Base-by-base conservation (phyloP, 371 early-diverging fungal genomes). In the Batkoa obscura region DNA sequence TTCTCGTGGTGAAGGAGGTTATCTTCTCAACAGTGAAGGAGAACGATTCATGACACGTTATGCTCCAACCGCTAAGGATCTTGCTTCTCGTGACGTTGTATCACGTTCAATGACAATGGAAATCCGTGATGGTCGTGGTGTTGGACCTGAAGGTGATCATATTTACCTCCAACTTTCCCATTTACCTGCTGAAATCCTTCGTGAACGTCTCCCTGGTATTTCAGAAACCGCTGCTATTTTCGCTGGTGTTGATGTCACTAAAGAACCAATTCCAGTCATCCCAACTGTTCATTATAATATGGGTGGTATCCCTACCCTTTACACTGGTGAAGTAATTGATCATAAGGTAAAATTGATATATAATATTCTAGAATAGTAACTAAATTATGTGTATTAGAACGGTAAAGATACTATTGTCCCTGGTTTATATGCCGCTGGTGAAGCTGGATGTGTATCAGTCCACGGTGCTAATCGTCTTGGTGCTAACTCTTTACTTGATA, bases 201-300 rank as follows among this genome's bases (percentile, higher is more conserved):
- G 83, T 34, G 90, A 91, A 72, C 90, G 95, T 66, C 79, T 96
- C 53, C 97, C 97, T 30, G 96, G 96, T 73, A 96, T 96, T 60
- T 96, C 93, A 6, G 95, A 96, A 72, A 94, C 94, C 17, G 93
- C 95, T 35, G 87, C 88, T 59, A 94, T 96, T 68, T 95, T 96
- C 68, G 86, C 94, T 50, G 93, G 93, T 69, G 96, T 96, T 50
- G 94, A 96, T 74, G 94, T 95, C 38, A 95, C 94, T 68, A 94
- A 94, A 79, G 94, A 95, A 67, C 94, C 97, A 43, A 96, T 96
- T 67, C 97, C 97, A n/a, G 96, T 96, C 46, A 73, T 96, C 56
- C 97, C 97, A 59, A 95, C 97, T 59, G 97, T 95, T 62, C 97
- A 96, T 70, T 96, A 95, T 82, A 96, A 95, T 79, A 95, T 95